A percentile compares a stretch with the other conserved stretches of the same genome.
These are phyloP conservation scores for Astrocystis sublimbata DNA, from an alignment of 495 filamentous ascomycete genomes.

Conservation along the genomic window DNA sequence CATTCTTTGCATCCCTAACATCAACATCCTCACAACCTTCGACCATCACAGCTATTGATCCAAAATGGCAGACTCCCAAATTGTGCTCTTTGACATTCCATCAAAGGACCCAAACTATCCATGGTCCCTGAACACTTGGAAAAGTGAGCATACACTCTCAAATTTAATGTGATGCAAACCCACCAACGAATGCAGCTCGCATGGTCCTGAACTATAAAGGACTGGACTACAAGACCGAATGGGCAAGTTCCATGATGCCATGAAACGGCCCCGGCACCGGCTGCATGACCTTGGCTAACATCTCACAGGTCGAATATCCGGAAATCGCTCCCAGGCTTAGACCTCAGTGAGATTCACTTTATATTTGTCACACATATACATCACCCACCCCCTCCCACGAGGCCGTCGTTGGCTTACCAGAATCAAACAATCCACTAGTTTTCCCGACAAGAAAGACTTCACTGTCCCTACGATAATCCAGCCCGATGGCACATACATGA, in stretches of 20 bases:
- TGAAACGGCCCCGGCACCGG: too few species aligned
- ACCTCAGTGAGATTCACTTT: slow-evolving; percentile 39
- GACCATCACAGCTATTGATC: not conserved
- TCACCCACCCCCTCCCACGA: not conserved
- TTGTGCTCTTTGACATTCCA: slow-evolving; percentile 59
- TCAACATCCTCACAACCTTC: not conserved
- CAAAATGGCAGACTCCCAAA: slow-evolving; percentile 29
- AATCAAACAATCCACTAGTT: slow-evolving; percentile 37
- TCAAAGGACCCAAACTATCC: slow-evolving; percentile 42
- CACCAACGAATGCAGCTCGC: slow-evolving; percentile 46
- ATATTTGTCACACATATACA: not conserved
- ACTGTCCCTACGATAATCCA: slow-evolving; percentile 56
- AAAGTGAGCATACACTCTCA: slow-evolving; percentile 47
- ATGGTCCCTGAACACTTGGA: slow-evolving; percentile 66
- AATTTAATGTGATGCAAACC: not conserved
- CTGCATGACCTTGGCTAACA: not conserved
- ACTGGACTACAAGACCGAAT: slow-evolving; percentile 64
- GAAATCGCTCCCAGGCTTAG: slow-evolving; percentile 53
- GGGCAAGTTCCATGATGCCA: slow-evolving; percentile 37
- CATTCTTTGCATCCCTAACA: not conserved
- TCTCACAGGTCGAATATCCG: slow-evolving; percentile 55
- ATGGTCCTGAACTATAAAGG: slow-evolving; percentile 62
- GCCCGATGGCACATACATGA: slow-evolving; percentile 54
- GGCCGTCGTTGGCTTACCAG: slow-evolving; percentile 20
- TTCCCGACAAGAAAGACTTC: slow-evolving; percentile 40